phyloP scores from a whole-genome alignment of 2,329 filamentous ascomycete genomes.

The Phialocephala subalpina region DNA sequence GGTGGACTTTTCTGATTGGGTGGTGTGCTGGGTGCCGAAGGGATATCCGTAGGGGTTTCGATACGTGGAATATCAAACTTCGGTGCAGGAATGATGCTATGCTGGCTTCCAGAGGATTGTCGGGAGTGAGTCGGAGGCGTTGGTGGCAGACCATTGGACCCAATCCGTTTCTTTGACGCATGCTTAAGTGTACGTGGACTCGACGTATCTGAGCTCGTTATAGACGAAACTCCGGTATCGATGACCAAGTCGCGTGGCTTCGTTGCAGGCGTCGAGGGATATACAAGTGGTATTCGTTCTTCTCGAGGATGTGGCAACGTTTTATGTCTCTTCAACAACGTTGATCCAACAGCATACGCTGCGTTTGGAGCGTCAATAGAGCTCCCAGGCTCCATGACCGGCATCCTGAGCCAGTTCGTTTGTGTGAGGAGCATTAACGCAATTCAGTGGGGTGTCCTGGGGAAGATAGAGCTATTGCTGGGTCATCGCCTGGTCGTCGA shows the following conservation, averaged over 20 bases:
- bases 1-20: slow-evolving; percentile 73
- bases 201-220: slow-evolving; percentile 40
- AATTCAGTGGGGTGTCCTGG: slow-evolving; percentile 17
- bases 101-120: slow-evolving; percentile 57
- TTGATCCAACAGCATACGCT: slow-evolving; percentile 36
- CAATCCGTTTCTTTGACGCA: slow-evolving; percentile 39
- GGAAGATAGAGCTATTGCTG: slow-evolving; percentile 25
- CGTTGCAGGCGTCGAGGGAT: slow-evolving; percentile 31
- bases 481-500: slow-evolving; percentile 26
- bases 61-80: slow-evolving; percentile 32
- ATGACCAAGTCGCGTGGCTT: slow-evolving; percentile 37
- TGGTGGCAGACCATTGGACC: slow-evolving; percentile 60
- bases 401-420: slow-evolving; percentile 46
- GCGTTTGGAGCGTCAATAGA: slow-evolving; percentile 39
- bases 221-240: slow-evolving; percentile 37
- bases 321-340: slow-evolving; percentile 43
- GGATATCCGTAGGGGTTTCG: slow-evolving; percentile 26
- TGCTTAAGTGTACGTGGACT: slow-evolving; percentile 44
- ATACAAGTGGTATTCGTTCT: slow-evolving; percentile 25
- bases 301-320: slow-evolving; percentile 44
- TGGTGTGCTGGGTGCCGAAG: slow-evolving; percentile 62
- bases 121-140: slow-evolving; percentile 69
- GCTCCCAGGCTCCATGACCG: slow-evolving; percentile 39
- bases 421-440: slow-evolving; percentile 45
- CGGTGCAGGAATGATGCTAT: slow-evolving; percentile 29